Evolutionary conservation across 805 yeast genomes (phyloP).

Genomic region (Saturnispora serradocipensis): DNA sequence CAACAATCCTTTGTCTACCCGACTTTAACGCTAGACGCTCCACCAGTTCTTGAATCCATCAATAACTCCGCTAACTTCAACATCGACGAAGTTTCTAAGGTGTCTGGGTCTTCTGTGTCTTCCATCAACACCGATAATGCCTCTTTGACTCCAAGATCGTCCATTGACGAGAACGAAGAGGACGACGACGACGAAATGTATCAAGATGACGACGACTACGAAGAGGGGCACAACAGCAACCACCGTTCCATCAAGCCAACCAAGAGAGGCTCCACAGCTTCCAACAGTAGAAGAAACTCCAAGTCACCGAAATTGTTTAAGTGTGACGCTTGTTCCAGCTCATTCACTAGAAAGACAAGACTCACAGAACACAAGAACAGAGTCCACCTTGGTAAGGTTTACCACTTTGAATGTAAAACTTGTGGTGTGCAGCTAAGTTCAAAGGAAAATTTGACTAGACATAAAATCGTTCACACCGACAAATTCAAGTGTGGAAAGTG

Average conservation of each 20-base stretch:
- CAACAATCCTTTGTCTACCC: conserved; percentile 5
- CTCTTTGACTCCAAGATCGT: background rate
- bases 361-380: conserved; percentile 20
- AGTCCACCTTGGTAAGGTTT: conserved; percentile 17
- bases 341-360: conserved; percentile 23
- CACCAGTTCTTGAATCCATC: conserved; percentile 1
- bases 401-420: conserved; percentile 15
- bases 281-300: background rate
- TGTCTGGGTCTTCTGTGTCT: background rate
- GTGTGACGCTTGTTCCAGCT: conserved; percentile 17
- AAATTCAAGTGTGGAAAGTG: conserved; percentile 19
- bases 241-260: background rate
- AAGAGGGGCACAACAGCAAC: background rate
- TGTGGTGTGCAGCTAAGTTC: conserved; percentile 20
- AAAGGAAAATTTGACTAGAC: conserved; percentile 24
- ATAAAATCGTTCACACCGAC: conserved; percentile 22
- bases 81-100: background rate
- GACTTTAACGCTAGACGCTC: background rate
- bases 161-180: background rate
- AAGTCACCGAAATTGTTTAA: conserved; percentile 13
- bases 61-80: background rate
- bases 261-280: background rate
- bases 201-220: background rate
- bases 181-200: background rate
- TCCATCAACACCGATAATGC: background rate